Percentiles rank a stretch among this genome's conserved stretches.
phyloP scores from a whole-genome alignment of 192 early-diverging fungal species.

The Coemansia sp. region DNA sequence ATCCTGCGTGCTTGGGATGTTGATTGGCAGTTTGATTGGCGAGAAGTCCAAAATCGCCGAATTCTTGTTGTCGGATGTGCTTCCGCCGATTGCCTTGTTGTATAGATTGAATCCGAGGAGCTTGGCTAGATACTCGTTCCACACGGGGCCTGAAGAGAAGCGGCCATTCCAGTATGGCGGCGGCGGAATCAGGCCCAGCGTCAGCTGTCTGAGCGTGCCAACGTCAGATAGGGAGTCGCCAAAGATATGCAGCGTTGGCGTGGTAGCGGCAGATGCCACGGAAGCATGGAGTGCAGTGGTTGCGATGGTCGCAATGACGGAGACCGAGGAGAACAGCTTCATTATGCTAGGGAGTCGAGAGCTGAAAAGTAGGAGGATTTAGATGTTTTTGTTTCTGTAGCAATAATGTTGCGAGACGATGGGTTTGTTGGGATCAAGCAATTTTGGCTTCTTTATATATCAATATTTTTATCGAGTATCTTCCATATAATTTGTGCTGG shows the following conservation, averaged over 20 bases:
- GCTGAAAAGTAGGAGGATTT: neutral
- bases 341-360: neutral
- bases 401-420: neutral
- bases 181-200: conserved; percentile 24
- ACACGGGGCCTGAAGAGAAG: conserved; percentile 26
- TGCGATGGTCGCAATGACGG: neutral
- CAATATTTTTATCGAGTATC: neutral
- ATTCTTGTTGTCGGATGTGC: conserved; percentile 25
- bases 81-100: conserved; percentile 31
- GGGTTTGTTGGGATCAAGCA: neutral
- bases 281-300: conserved; percentile 9
- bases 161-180: conserved; percentile 42
- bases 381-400: neutral
- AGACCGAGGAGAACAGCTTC: conserved; percentile 2
- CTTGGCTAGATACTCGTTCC: conserved; percentile 43
- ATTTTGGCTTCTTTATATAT: neutral
- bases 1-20: conserved; percentile 37
- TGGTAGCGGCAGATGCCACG: conserved; percentile 1
- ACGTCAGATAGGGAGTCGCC: conserved; percentile 33
- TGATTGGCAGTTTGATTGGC: conserved; percentile 13
- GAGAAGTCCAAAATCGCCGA: conserved; percentile 13
- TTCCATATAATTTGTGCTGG: neutral
- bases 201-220: conserved; percentile 29
- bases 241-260: conserved; percentile 33
- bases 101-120: conserved; percentile 24